Percentiles rank a stretch among this genome's conserved stretches.
Conservation (phyloP, 305 asterid genomes). For the Fraxinus angustifolia region DNA sequence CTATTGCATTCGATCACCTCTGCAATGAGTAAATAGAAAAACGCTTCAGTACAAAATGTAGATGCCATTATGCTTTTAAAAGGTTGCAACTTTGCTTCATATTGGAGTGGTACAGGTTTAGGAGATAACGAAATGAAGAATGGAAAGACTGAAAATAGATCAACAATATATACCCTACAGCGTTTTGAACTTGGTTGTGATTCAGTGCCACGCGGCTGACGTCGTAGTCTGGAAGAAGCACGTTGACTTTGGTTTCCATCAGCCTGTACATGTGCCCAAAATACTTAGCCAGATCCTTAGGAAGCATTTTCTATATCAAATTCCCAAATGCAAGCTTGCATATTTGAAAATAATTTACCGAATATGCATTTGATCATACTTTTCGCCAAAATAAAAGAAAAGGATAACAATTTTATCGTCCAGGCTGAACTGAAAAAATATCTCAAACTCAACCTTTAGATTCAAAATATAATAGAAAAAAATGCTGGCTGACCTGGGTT, state of each 20-base stretch:
- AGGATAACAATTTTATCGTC: not conserved
- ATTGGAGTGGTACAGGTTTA: not conserved
- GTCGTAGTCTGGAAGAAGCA: constrained; percentile 22
- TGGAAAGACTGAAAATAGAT: not conserved
- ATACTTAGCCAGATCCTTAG: not conserved
- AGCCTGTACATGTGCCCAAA: constrained; percentile 26
- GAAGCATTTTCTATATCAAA: not conserved
- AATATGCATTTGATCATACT: not conserved
- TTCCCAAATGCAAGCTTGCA: not conserved
- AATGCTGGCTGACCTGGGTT: constrained; percentile 29
- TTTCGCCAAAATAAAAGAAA: not conserved
- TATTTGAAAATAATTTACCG: not conserved
- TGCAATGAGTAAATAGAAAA: not conserved
- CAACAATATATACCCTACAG: constrained; percentile 29
- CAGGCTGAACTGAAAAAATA: constrained; percentile 6
- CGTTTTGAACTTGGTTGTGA: constrained; percentile 34
- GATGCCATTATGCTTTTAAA: not conserved
- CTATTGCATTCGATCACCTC: not conserved
- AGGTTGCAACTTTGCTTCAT: not conserved
- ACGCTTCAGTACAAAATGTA: not conserved
- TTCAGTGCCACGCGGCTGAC: constrained; percentile 23
- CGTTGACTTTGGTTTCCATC: constrained; percentile 27
- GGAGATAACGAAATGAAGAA: not conserved
- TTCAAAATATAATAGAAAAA: constrained; percentile 5
- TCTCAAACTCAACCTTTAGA: not conserved